phyloP scores from a whole-genome alignment of 306 rosid species.

The Calophaca sinica region DNA sequence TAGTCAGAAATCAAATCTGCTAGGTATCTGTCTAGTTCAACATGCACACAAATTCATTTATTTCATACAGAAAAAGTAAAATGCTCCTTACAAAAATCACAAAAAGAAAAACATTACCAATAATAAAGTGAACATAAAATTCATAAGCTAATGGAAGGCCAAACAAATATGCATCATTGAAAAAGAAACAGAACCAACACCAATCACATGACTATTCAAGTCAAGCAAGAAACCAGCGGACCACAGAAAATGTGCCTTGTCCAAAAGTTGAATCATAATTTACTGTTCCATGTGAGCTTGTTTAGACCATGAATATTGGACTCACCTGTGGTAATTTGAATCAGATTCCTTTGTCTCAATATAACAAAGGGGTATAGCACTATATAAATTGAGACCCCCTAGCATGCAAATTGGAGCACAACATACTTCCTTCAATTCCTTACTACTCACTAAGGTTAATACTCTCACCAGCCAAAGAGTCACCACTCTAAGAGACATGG shows the following conservation, averaged over 20 bases:
- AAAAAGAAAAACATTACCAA: background rate
- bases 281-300: slow-evolving; percentile 45
- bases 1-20: slow-evolving; percentile 40
- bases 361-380: slow-evolving; percentile 18
- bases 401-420: slow-evolving; percentile 38
- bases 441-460: slow-evolving; percentile 11
- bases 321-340: slow-evolving; percentile 39
- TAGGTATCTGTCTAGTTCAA: slow-evolving; percentile 44
- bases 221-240: slow-evolving; percentile 55
- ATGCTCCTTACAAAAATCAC: slow-evolving; percentile 21
- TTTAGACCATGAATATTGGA: slow-evolving; percentile 50
- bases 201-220: slow-evolving; percentile 36
- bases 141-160: background rate
- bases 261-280: slow-evolving; percentile 38
- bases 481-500: slow-evolving; percentile 47
- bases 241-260: slow-evolving; percentile 48
- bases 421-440: slow-evolving; percentile 31
- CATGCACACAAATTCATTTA: background rate
- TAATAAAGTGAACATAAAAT: background rate
- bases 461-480: background rate
- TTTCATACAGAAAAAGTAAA: background rate
- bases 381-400: slow-evolving; percentile 61
- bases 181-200: slow-evolving; percentile 19
- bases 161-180: slow-evolving; percentile 29
- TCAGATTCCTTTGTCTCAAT: slow-evolving; percentile 55